Evolutionary conservation across 1,139 yeast species (phyloP), one percentile per base, ranked within the genome.

Genomic region (Yamadazyma taylorii): DNA sequence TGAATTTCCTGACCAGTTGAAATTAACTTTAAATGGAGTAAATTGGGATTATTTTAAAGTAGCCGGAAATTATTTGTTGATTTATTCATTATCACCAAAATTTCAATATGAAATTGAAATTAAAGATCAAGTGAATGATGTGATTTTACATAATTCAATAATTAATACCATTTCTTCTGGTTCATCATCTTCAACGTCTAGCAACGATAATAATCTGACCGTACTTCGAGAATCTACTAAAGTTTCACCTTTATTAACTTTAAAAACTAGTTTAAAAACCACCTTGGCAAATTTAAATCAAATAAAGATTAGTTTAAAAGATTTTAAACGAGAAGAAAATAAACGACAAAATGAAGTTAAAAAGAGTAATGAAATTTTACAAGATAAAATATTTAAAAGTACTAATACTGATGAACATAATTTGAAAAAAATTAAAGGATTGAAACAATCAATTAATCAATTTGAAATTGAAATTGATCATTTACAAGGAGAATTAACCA

Each of bases 41-140:
- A 60, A 73, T 15, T 83, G 90, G 90, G 53, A 60, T 4, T 65
- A 60, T 65, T 76, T 49, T 70, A 78, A 61, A 66, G 67, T 40
- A 55, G 41, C 47, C 17, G 46, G 45, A 0, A 62, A 73, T 30
- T 73, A 74, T 61, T 65, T 41, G 69, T 75, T 79, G 7, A 75
- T 83, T 27, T 78, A 77, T 53, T 88, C 88, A 1, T 62, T 84
- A 35, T 79, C 86, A 10, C 85, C 89, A 0, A 60, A 78, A 21
- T 78, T 79, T 30, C 86, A 83, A 43, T 84, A 81, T 50, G 87
- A 81, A 48, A 73, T 84, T 36, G 85, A 80, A 40, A 63, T 81
- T 38, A 15, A 32, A 6, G 51, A 59, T 36, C 63, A 72, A 34
- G 24, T 15, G 17, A 61, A 69, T 16, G 60, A 59, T 19, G 37